A percentile compares a stretch with the other conserved stretches of the same genome.
Conservation (phyloP, 805 yeast genomes). For the Candida nanaspora region DNA sequence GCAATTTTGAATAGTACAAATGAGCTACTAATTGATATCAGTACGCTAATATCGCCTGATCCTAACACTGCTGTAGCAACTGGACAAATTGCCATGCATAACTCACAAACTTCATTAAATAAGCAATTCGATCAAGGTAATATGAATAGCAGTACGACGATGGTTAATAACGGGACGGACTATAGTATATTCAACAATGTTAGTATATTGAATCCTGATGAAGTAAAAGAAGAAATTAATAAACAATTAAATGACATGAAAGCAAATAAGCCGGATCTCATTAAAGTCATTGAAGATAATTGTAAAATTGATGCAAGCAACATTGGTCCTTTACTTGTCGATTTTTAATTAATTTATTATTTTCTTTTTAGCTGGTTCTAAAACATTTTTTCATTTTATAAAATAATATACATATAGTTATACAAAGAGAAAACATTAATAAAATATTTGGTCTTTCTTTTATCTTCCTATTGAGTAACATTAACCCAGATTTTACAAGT, state of each 20-base stretch:
- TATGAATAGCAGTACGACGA: background rate
- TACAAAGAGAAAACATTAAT: background rate
- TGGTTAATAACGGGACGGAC: background rate
- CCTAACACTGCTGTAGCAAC: background rate
- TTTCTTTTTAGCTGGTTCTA: background rate
- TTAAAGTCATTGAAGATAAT: constrained; percentile 1
- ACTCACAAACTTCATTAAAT: background rate
- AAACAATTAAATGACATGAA: background rate
- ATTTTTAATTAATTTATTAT: constrained; percentile 1
- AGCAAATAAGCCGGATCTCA: background rate
- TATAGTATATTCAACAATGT: background rate
- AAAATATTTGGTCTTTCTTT: background rate
- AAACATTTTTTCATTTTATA: background rate
- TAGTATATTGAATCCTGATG: background rate
- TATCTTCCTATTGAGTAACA: constrained; percentile 18
- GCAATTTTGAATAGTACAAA: constrained; percentile 26
- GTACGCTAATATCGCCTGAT: constrained; percentile 5
- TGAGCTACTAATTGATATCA: constrained; percentile 23
- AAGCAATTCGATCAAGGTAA: background rate
- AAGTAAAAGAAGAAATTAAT: background rate
- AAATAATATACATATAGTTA: background rate
- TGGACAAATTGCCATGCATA: constrained; percentile 6
- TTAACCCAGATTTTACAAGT: constrained; percentile 33
- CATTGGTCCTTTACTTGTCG: constrained; percentile 7
- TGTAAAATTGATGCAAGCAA: constrained; percentile 3